Base-by-base conservation (phyloP, 352 stramenopile species). In the Phytophthora europaea region DNA sequence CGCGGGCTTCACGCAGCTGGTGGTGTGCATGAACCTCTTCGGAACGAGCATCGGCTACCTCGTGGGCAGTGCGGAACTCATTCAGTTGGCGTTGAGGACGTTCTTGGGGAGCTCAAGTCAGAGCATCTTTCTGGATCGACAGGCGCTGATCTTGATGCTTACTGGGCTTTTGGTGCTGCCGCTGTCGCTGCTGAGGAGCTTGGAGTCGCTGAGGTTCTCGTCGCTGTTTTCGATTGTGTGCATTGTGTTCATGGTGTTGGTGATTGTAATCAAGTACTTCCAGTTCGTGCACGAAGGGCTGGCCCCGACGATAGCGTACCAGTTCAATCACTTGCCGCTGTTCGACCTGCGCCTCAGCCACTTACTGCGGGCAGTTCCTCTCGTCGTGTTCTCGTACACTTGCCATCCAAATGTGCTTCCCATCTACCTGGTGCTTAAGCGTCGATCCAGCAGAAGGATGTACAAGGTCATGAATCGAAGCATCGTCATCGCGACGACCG, bases 211-310 rank as follows among this genome's bases (percentile, higher is more conserved):
- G 31, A 75, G 91, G 23, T 97, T 96, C 55, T 91, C 89, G n/a
- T 95, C 87, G 69, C 79, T 97, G 26, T 95, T 97, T 70, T 95
- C 88, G 2, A 93, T 97, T 51, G 57, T 94, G 9, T 97, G 89
- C 70, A 95, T 94, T 59, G 80, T 89, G n/a, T 97, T 95, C 74
- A 94, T 97, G 84, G 81, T 88, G 53, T 58, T 95, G 20, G 88
- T 94, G n/a, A 92, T 97, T 56, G 83, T 96, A 51, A 85, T 93
- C 78, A 96, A 95, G 79, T 97, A 97, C 78, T 95, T 94, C 70
- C 83, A 95, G 75, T 97, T 95, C 62, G 87, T 94, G 50, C 85
- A 94, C 63, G 57, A 85, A 57, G 89, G 85, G 0, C 70, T 87
- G 28, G 86, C 88, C 0, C 86, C 75, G 7, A 79, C 82, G 45